Evolutionary conservation across 352 stramenopile species (phyloP).

Genomic region (Phytophthora pistaciae): DNA sequence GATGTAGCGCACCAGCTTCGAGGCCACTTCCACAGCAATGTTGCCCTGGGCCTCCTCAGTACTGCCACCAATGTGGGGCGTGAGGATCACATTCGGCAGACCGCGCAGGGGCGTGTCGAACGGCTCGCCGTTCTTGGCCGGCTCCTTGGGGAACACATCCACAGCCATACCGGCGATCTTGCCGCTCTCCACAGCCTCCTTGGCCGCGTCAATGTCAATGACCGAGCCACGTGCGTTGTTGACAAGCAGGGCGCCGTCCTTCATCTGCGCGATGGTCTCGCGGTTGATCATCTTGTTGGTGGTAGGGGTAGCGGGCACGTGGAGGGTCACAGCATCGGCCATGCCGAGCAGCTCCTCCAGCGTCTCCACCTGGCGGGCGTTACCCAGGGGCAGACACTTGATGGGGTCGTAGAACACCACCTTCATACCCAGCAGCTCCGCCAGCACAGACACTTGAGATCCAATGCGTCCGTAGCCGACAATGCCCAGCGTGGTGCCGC

Average conservation of each 20-base stretch:
- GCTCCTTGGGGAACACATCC: constrained; percentile 93
- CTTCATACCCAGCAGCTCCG: constrained; percentile 94
- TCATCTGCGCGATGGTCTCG: constrained; percentile 91
- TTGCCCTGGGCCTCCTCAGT: constrained; percentile 97
- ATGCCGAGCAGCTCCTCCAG: constrained; percentile 85
- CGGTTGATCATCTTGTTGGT: constrained; percentile 95
- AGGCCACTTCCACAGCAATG: constrained; percentile 85
- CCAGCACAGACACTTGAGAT: constrained; percentile 84
- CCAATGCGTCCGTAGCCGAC: constrained; percentile 86
- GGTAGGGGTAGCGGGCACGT: constrained; percentile 95
- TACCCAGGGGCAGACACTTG: constrained; percentile 79
- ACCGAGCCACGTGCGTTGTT: constrained; percentile 97
- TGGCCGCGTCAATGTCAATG: constrained; percentile 95
- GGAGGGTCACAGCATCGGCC: constrained; percentile 95
- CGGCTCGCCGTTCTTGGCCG: constrained; percentile 82
- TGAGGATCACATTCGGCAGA: constrained; percentile 94
- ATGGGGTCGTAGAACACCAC: constrained; percentile 95
- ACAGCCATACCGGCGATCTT: constrained; percentile 87
- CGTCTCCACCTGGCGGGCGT: constrained; percentile 85
- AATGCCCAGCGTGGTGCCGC: constrained; percentile 82
- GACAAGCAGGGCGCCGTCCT: constrained; percentile 92
- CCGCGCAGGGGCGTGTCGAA: constrained; percentile 90
- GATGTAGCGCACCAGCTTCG: constrained; percentile 85
- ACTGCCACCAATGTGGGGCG: constrained; percentile 96
- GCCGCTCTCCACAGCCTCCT: constrained; percentile 87